Evolutionary conservation across 2,329 filamentous ascomycete species (phyloP).

Genomic region (Cladorrhinum sp.): DNA sequence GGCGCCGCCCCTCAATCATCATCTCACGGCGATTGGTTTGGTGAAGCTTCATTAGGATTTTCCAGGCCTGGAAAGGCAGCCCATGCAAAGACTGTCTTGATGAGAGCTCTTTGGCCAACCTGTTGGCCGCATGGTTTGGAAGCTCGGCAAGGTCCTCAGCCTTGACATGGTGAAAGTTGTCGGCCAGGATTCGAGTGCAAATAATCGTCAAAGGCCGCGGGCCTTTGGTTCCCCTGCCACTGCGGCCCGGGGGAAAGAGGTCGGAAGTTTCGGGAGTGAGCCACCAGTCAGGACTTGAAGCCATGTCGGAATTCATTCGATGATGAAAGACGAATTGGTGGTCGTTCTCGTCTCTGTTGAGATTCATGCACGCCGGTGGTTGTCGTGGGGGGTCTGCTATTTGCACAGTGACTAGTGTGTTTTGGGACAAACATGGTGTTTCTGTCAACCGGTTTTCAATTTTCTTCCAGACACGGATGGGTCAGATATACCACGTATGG

Average conservation of each 20-base stretch:
- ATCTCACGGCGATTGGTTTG: not conserved
- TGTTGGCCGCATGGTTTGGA: not conserved
- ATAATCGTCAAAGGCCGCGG: conserved; percentile 12
- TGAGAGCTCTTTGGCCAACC: conserved; percentile 8
- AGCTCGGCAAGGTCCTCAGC: not conserved
- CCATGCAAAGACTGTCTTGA: not conserved
- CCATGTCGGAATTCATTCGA: too few relatives aligned
- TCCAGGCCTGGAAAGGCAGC: conserved; percentile 12
- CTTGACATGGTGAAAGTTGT: conserved; percentile 5
- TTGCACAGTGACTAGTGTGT: too few relatives aligned
- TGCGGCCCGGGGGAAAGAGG: not conserved
- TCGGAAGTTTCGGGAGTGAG: not conserved
- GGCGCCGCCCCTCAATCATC: too few relatives aligned
- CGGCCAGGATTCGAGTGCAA: conserved; percentile 12
- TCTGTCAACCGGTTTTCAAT: too few relatives aligned
- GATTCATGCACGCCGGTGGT: too few relatives aligned
- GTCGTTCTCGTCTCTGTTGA: too few relatives aligned
- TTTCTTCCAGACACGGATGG: too few relatives aligned
- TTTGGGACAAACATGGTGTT: too few relatives aligned
- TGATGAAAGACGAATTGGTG: too few relatives aligned
- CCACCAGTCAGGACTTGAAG: not conserved
- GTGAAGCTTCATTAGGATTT: not conserved
- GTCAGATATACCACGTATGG: too few relatives aligned
- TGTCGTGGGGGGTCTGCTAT: too few relatives aligned
- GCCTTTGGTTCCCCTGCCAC: conserved; percentile 4